Evolutionary conservation across 1,284 basidiomycete genomes (phyloP).

Genomic region (Boletus calvinii): DNA sequence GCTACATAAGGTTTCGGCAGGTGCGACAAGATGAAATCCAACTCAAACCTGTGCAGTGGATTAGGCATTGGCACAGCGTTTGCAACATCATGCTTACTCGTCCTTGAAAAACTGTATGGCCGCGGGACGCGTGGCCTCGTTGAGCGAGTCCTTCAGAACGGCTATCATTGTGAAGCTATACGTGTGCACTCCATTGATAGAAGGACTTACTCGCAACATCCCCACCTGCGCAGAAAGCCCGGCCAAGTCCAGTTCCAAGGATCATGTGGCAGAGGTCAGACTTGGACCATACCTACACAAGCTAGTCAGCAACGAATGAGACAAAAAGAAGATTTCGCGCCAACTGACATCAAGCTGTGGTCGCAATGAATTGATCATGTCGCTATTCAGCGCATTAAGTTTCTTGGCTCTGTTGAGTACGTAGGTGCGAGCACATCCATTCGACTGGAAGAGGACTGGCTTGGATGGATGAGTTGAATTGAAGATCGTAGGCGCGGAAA

Average conservation of each 20-base stretch:
- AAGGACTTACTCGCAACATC: constrained; percentile 78
- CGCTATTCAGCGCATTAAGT: constrained; percentile 83
- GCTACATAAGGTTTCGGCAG: constrained; percentile 86
- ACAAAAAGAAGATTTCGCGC: constrained; percentile 1
- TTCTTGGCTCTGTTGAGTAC: constrained; percentile 82
- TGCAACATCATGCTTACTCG: constrained; percentile 57
- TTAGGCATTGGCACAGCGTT: constrained; percentile 8
- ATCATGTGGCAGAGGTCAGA: constrained; percentile 76
- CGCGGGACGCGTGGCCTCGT: constrained; percentile 51
- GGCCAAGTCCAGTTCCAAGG: constrained; percentile 74
- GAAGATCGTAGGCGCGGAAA: constrained; percentile 16
- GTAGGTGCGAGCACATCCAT: constrained; percentile 63
- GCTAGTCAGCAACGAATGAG: constrained; percentile 14
- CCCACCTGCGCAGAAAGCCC: constrained; percentile 93
- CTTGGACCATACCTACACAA: constrained; percentile 71
- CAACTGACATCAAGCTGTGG: constrained; percentile 69
- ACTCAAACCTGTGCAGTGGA: constrained; percentile 65
- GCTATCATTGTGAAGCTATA: constrained; percentile 39
- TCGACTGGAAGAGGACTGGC: constrained; percentile 70
- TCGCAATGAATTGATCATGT: constrained; percentile 78
- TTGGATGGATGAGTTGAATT: constrained; percentile 36
- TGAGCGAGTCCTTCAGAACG: constrained; percentile 51
- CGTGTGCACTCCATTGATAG: constrained; percentile 4
- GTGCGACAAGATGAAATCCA: constrained; percentile 83
- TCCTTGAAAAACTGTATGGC: constrained; percentile 87